Conservation (phyloP, 495 filamentous ascomycete genomes). For the Aspergillus coremiiformis region DNA sequence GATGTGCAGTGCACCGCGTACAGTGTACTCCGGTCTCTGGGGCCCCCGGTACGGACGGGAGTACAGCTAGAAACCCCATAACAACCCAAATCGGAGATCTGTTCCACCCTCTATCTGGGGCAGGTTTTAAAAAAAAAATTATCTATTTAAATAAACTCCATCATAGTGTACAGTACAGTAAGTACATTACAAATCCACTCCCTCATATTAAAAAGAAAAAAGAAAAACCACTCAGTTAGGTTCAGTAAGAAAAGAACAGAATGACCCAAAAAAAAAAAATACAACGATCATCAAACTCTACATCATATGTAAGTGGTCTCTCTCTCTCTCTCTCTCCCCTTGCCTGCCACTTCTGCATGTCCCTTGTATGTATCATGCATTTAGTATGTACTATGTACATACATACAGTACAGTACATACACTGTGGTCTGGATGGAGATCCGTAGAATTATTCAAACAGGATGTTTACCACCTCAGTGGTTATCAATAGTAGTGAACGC, state of each 20-base stretch:
- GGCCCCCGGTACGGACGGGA: too few species aligned
- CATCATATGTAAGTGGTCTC: not conserved
- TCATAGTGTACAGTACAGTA: not conserved
- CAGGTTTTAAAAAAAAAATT: too few species aligned
- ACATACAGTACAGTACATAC: too few species aligned
- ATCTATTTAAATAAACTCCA: too few species aligned
- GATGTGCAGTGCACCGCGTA: too few species aligned
- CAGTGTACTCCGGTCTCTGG: too few species aligned
- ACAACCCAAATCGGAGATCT: not conserved
- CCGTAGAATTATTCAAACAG: not conserved
- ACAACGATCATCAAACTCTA: not conserved
- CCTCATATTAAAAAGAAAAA: not conserved
- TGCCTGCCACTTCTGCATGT: not conserved
- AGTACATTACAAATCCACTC: not conserved
- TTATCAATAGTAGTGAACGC: too few species aligned
- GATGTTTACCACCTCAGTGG: not conserved
- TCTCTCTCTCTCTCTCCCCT: not conserved
- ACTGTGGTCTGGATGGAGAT: not conserved
- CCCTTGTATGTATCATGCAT: not conserved
- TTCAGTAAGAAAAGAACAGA: too few species aligned
- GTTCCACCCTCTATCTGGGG: not conserved
- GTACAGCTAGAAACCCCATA: too few species aligned
- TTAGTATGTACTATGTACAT: too few species aligned
- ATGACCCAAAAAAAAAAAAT: too few species aligned
- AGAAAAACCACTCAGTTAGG: not conserved